These are phyloP conservation scores for Penicillium sp. DNA, from an alignment of 2,329 filamentous ascomycete genomes.

Conservation along the genomic window DNA sequence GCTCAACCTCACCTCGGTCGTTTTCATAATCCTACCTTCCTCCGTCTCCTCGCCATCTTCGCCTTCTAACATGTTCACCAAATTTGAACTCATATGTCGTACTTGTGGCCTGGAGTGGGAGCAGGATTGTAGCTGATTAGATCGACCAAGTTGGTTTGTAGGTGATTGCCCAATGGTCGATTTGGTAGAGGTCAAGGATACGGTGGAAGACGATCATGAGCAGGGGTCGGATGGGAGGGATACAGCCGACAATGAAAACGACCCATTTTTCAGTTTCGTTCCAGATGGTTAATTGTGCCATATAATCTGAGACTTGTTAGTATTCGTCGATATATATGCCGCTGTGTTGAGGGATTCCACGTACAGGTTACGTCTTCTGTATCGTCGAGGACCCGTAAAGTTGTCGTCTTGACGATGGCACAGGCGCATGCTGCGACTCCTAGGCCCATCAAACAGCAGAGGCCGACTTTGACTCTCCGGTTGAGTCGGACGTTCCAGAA, in stretches of 20 bases:
- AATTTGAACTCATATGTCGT: neutral
- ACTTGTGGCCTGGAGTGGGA: neutral
- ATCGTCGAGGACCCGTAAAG: slow-evolving; percentile 7
- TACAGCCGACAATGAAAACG: slow-evolving; percentile 25
- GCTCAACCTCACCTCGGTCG: slow-evolving; percentile 9
- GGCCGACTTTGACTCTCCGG: slow-evolving; percentile 21
- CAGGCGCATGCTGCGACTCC: slow-evolving; percentile 23
- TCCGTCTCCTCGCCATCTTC: slow-evolving; percentile 8
- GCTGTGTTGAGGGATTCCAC: neutral
- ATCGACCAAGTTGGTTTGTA: neutral
- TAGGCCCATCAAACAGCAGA: slow-evolving; percentile 29
- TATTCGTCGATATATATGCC: neutral
- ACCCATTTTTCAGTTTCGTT: slow-evolving; percentile 28
- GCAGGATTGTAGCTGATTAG: slow-evolving; percentile 4
- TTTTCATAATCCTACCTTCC: slow-evolving; percentile 9
- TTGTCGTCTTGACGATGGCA: slow-evolving; percentile 17
- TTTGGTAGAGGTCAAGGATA: neutral
- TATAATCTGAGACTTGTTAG: slow-evolving; percentile 5
- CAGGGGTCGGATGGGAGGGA: slow-evolving; percentile 17
- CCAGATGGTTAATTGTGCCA: slow-evolving; percentile 16
- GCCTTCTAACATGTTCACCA: neutral
- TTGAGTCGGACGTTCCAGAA: slow-evolving; percentile 24
- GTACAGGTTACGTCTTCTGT: slow-evolving; percentile 16
- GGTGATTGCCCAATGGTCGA: neutral
- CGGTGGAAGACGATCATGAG: slow-evolving; percentile 7